Percentiles rank a stretch among this genome's conserved stretches.
Conservation (phyloP, 2,329 filamentous ascomycete species). For the Chalara sp. region DNA sequence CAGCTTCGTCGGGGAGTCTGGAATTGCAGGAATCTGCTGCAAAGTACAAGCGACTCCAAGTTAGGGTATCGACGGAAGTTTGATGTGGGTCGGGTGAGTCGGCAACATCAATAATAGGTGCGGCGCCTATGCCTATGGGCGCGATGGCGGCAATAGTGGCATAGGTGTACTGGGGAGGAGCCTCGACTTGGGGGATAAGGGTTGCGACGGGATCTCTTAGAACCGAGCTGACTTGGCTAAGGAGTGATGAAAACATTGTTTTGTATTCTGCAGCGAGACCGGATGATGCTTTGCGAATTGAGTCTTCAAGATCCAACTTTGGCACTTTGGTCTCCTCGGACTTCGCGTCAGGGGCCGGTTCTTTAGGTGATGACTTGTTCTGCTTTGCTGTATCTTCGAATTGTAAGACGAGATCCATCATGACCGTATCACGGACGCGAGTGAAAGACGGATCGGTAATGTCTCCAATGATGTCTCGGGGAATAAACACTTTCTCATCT, state of each 20-base stretch:
- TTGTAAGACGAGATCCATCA: slow-evolving; percentile 66
- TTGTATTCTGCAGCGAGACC: slow-evolving; percentile 26
- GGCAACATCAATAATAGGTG: slow-evolving; percentile 58
- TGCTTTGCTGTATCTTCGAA: slow-evolving; percentile 19
- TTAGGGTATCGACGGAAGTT: slow-evolving; percentile 37
- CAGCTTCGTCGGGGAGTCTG: slow-evolving; percentile 43
- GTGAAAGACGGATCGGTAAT: slow-evolving; percentile 80
- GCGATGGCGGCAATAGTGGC: slow-evolving; percentile 37
- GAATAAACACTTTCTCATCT: slow-evolving; percentile 80
- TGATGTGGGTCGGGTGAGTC: slow-evolving; percentile 29
- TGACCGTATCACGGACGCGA: slow-evolving; percentile 63
- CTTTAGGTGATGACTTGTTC: slow-evolving; percentile 15
- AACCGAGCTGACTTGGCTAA: slow-evolving; percentile 43
- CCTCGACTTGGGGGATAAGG: slow-evolving; percentile 29
- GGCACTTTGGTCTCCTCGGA: slow-evolving; percentile 10
- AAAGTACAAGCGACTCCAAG: slow-evolving; percentile 67
- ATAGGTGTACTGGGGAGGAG: slow-evolving; percentile 24
- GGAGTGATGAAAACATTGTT: slow-evolving; percentile 36
- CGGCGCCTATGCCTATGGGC: slow-evolving; percentile 52
- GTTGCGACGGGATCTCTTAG: slow-evolving; percentile 37
- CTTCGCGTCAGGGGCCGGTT: slow-evolving; percentile 13
- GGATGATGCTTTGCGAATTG: slow-evolving; percentile 4
- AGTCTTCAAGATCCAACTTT: slow-evolving; percentile 12
- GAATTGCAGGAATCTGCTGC: slow-evolving; percentile 58
- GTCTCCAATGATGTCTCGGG: slow-evolving; percentile 67